Conservation (phyloP, 106 monocot species). For the Acanthochlamys bracteata region DNA sequence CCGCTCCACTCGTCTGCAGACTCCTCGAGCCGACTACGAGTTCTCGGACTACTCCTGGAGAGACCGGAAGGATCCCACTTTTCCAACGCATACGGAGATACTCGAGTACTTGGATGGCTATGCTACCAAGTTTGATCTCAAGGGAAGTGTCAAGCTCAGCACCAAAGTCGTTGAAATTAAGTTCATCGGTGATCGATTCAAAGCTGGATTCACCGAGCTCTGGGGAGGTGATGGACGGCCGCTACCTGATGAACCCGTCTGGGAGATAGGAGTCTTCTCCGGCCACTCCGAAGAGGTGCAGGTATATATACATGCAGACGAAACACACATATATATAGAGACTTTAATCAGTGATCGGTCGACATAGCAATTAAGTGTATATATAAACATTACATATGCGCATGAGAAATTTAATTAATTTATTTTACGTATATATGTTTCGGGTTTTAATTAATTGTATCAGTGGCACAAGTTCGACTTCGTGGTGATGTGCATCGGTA, state of each 20-base stretch:
- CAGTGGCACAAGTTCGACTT: slow-evolving; percentile 82
- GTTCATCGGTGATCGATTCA: slow-evolving; percentile 33
- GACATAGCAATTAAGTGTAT: too few species aligned
- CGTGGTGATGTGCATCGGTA: slow-evolving; percentile 86
- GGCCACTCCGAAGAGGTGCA: slow-evolving; percentile 25
- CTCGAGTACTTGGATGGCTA: slow-evolving; percentile 68
- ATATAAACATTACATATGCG: too few species aligned
- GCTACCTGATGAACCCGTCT: slow-evolving; percentile 38
- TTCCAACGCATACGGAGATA: slow-evolving; percentile 62
- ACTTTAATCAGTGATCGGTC: too few species aligned
- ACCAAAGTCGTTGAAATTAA: slow-evolving; percentile 45
- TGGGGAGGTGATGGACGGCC: slow-evolving; percentile 40
- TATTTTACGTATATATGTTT: neutral
- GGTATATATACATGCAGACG: slow-evolving; percentile 11
- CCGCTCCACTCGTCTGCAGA: slow-evolving; percentile 72
- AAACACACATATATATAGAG: too few species aligned
- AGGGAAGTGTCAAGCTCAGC: slow-evolving; percentile 39
- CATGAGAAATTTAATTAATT: neutral
- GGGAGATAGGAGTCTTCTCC: slow-evolving; percentile 63
- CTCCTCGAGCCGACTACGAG: slow-evolving; percentile 76
- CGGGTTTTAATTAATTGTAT: neutral
- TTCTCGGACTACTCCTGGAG: slow-evolving; percentile 86
- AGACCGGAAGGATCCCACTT: slow-evolving; percentile 39
- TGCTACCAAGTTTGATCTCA: slow-evolving; percentile 59
- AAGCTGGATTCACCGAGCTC: slow-evolving; percentile 29